These are phyloP conservation scores for Ascosphaera aggregata DNA, from an alignment of 2,329 filamentous ascomycete species.

Conservation along the genomic window DNA sequence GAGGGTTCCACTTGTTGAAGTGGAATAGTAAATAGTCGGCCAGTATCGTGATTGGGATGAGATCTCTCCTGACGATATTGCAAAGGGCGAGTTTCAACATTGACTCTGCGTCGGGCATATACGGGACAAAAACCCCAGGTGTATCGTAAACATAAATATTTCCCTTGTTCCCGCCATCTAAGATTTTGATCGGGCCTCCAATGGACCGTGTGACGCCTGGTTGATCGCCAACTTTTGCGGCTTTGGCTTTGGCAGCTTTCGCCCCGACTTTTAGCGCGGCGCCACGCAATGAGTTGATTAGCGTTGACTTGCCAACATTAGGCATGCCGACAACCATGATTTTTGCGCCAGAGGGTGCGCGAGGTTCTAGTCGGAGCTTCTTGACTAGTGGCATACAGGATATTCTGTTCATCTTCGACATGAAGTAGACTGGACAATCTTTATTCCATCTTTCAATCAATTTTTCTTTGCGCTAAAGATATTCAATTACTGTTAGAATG, in stretches of 20 bases:
- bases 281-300: conserved; percentile 68
- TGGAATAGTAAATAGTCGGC: conserved; percentile 80
- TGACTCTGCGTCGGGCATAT: conserved; percentile 57
- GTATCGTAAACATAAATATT: conserved; percentile 73
- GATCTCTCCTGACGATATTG: conserved; percentile 71
- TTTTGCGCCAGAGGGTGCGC: conserved; percentile 38
- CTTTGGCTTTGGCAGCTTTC: conserved; percentile 12
- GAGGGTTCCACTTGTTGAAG: conserved; percentile 45
- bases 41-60: conserved; percentile 53
- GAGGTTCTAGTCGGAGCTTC: conserved; percentile 13
- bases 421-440: conserved; percentile 29
- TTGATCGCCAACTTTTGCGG: conserved; percentile 59
- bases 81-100: conserved; percentile 94
- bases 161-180: conserved; percentile 30
- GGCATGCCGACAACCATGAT: conserved; percentile 91
- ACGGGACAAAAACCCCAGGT: conserved; percentile 85
- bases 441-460: conserved; percentile 30
- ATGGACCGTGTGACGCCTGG: conserved; percentile 81
- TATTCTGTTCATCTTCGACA: conserved; percentile 23
- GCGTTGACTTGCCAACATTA: conserved; percentile 84
- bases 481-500: background rate
- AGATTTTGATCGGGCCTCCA: conserved; percentile 58
- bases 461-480: conserved; percentile 21
- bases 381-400: conserved; percentile 25
- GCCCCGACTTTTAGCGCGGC: conserved; percentile 30